phyloP scores from a whole-genome alignment of 768 basidiomycete species.

The Lactifluus hygrophoroides region DNA sequence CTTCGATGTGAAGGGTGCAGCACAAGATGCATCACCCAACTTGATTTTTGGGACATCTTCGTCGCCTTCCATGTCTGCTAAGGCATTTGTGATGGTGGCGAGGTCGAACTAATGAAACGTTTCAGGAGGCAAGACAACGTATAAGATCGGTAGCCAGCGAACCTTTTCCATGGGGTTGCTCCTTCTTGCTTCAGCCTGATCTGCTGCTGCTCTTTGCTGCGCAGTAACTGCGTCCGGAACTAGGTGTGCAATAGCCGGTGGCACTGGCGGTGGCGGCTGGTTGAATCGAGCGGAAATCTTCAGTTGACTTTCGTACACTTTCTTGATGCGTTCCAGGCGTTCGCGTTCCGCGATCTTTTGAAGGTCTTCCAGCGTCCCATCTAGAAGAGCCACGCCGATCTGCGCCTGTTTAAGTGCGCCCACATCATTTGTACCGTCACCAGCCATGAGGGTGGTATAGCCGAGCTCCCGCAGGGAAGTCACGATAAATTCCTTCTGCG shows the following conservation, averaged over 20 bases:
- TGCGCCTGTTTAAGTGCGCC: slow-evolving; percentile 98
- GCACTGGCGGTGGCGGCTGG: slow-evolving; percentile 90
- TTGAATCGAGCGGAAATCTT: slow-evolving; percentile 85
- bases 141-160: slow-evolving; percentile 19
- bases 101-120: slow-evolving; percentile 55
- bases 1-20: slow-evolving; percentile 98
- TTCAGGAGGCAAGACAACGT: background rate
- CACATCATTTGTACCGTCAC: slow-evolving; percentile 98
- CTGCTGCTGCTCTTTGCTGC: slow-evolving; percentile 70
- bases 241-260: slow-evolving; percentile 75
- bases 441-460: slow-evolving; percentile 94
- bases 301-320: slow-evolving; percentile 94
- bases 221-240: slow-evolving; percentile 89
- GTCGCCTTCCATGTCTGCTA: slow-evolving; percentile 92
- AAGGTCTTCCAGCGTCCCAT: slow-evolving; percentile 86
- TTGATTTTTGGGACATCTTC: slow-evolving; percentile 97
- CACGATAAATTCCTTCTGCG: slow-evolving; percentile 93
- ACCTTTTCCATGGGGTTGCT: slow-evolving; percentile 91
- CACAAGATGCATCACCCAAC: slow-evolving; percentile 97
- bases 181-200: slow-evolving; percentile 56
- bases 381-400: slow-evolving; percentile 87
- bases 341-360: slow-evolving; percentile 92
- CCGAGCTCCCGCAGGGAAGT: slow-evolving; percentile 84
- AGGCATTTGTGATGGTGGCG: slow-evolving; percentile 66
- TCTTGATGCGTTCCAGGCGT: slow-evolving; percentile 83